Base-by-base conservation (phyloP, 495 filamentous ascomycete species). In the Penicillium waksmanii region DNA sequence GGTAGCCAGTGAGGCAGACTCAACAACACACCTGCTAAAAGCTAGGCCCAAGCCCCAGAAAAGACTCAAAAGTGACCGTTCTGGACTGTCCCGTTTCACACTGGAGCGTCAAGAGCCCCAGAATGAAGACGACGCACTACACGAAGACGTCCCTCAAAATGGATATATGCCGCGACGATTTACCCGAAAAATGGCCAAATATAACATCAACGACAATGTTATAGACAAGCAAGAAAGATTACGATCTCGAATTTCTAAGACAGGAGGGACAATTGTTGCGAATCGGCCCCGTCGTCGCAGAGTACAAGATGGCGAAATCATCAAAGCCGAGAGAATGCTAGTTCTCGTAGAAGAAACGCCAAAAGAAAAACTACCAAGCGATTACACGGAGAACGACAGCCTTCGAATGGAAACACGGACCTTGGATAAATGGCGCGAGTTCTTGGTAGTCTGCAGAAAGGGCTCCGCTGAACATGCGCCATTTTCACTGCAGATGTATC, bases 311-410 rank as follows among this genome's bases (percentile, higher is more conserved):
- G 88, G 89, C 3, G 84, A 89, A 62, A 84, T 91, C 40, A 69
- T 90, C 56, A 91, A 90, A 67, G 87, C 87, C 67, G 88, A 91
- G 65, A 87, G 81, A 40, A 92, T 92, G 89, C 80, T 92, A 11
- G 83, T 91, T 9, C 79, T 85, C 11, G 79, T 89, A 13, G 88
- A 91, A 60, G 71, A 78, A 35, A 83, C 85, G 0, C 35, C 69
- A 18, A 77, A 85, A 58, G 72, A 78, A 11, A 57, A 74, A 1
- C 65, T 90, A 9, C 84, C 86, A 10, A 75, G 77, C 5, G 87
- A 90, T 57, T 92, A 86, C 56, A 80, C 84, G 33, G 89, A 92
- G 69, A 89, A 88, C 60, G 79, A 82, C 44, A 89, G 84, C 57
- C 64, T 83, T 55, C 81, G 83, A 50, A 82, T 85, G 56, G 83